Conservation (phyloP, 805 yeast species). For the Scheffersomyces ergatensis region DNA sequence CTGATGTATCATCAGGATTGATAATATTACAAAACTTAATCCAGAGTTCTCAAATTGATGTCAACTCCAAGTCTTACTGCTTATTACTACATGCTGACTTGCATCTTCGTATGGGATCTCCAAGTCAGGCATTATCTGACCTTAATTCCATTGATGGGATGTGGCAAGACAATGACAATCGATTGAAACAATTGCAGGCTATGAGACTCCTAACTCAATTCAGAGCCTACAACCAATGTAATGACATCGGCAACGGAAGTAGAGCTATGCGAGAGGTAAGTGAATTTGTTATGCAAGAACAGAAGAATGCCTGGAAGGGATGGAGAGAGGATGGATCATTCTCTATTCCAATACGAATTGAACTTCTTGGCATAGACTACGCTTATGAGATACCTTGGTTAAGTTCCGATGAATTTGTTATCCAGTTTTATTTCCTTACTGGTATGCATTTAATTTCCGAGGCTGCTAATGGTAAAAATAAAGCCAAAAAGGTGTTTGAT, state of each 20-base stretch:
- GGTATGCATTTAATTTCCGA: slow-evolving; percentile 39
- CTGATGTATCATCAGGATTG: slow-evolving; percentile 22
- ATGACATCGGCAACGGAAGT: slow-evolving; percentile 22
- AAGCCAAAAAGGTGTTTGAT: slow-evolving; percentile 34
- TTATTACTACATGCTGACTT: slow-evolving; percentile 26
- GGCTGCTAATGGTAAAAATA: slow-evolving; percentile 20
- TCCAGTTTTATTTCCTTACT: slow-evolving; percentile 39
- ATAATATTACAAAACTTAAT: slow-evolving; percentile 12
- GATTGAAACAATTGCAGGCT: slow-evolving; percentile 29
- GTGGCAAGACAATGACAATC: not conserved
- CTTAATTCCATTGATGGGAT: not conserved
- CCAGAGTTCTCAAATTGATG: slow-evolving; percentile 8
- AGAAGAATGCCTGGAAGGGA: slow-evolving; percentile 14
- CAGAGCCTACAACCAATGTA: slow-evolving; percentile 22
- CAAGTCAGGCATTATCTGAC: slow-evolving; percentile 11
- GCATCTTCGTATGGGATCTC: slow-evolving; percentile 27
- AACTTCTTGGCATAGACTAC: not conserved
- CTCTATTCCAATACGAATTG: not conserved
- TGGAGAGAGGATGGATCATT: slow-evolving; percentile 32
- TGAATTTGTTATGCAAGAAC: slow-evolving; percentile 17
- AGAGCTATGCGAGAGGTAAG: slow-evolving; percentile 18
- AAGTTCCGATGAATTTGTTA: slow-evolving; percentile 40
- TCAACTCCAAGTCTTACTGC: slow-evolving; percentile 17
- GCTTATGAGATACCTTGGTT: slow-evolving; percentile 34
- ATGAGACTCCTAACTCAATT: slow-evolving; percentile 23